Evolutionary conservation across 2,329 filamentous ascomycete genomes (phyloP).

Genomic region (Decorospora gaudefroyi): DNA sequence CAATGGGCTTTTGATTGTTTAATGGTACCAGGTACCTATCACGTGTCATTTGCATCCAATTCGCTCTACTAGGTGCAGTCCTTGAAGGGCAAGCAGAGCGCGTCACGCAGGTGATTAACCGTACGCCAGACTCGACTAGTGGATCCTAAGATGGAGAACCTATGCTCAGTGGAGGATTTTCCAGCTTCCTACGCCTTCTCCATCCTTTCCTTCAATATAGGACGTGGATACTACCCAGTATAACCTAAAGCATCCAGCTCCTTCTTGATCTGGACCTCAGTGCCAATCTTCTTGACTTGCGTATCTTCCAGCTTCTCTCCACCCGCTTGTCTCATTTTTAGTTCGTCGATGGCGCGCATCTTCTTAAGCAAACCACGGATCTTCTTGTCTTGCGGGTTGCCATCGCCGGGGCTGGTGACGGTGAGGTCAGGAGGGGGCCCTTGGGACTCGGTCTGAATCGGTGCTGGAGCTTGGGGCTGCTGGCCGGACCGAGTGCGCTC

Average conservation of each 20-base stretch:
- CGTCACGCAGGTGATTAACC: no score
- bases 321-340: slow-evolving; percentile 93
- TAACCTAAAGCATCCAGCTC: slow-evolving; percentile 71
- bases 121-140: no score
- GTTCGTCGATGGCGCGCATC: slow-evolving; percentile 93
- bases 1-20: no score
- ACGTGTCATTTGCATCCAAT: no score
- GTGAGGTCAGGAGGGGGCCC: slow-evolving; percentile 55
- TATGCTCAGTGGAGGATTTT: no score
- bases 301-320: slow-evolving; percentile 98
- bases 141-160: no score
- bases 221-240: slow-evolving; percentile 35
- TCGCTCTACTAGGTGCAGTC: no score
- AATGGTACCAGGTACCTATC: no score
- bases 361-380: slow-evolving; percentile 93
- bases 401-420: slow-evolving; percentile 58
- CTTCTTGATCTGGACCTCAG: slow-evolving; percentile 79
- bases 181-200: no score
- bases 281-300: slow-evolving; percentile 96
- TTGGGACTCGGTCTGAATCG: slow-evolving; percentile 42
- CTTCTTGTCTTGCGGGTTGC: slow-evolving; percentile 88
- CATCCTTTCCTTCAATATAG: no score
- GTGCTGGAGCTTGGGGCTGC: slow-evolving; percentile 17
- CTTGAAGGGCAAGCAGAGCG: no score
- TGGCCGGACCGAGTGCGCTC: slow-evolving; percentile 30